Evolutionary conservation across 2,329 filamentous ascomycete genomes (phyloP), one percentile per base, ranked within the genome.

Genomic region (Penicillium sp.): DNA sequence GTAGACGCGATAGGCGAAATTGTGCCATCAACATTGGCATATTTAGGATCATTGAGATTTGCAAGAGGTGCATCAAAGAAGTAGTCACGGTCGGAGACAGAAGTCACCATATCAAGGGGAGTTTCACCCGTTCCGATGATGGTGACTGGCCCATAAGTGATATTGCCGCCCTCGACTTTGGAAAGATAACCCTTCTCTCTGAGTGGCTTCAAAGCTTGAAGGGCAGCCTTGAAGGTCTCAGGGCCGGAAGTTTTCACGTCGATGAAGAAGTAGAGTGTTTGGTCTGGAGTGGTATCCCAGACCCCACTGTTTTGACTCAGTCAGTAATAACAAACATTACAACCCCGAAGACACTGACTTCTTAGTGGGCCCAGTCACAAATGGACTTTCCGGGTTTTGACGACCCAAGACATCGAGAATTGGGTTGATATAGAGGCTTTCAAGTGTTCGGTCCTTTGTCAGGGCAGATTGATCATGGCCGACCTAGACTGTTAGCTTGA

Each of bases 191-290:
- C 77, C 21, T 75, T 77, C 10, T 73, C 68, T n/a, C 82, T 79
- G 3, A 88, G 77, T 1, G 85, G 86, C 48, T 83, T 73, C 1
- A 89, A 75, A 0, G 83, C 84, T 24, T 77, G 65, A 35, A 86
- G 74, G 2, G 86, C 84, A 33, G 76, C 77, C 2, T 83, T 75
- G 76, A 82, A 87, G 1, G 86, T 86, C 31, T 75, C 76, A 0
- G 72, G 64, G 6, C 84, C 84, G 35, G 79, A 73, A 0, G 85
- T 87, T 70, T 88, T 88, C 56, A 86, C 65, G 66, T 88, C 86
- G 56, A 88, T 81, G 71, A 86, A 87, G 47, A 88, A 77, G 73
- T 86, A 87, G 6, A 89, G 76, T 0, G 85, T 87, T 69, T 87
- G 84, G 6, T 70, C 75, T 1, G 74, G 67, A 33, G 67, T 66